These are phyloP conservation scores for Scutellaria galericulata DNA, from an alignment of 257 asterid genomes.

Conservation along the genomic window DNA sequence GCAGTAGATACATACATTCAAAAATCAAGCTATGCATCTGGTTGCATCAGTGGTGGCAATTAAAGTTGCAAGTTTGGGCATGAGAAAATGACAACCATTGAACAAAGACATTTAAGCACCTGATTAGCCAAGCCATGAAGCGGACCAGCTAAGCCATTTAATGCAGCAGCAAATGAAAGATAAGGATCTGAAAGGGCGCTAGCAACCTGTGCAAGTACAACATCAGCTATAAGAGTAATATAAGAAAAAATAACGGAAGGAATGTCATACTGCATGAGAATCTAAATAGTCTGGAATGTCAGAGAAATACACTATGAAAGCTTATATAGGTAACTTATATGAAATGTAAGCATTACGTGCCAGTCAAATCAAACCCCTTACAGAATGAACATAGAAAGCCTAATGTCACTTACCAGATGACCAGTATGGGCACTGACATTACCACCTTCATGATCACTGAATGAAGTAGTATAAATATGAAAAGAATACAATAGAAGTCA, in stretches of 20 bases:
- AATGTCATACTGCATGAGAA: conserved; percentile 9
- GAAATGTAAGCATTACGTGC: conserved; percentile 10
- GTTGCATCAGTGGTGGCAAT: not conserved
- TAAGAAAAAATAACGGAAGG: not conserved
- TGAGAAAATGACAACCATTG: conserved; percentile 1
- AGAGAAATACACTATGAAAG: conserved; percentile 7
- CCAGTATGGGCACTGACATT: conserved; percentile 99
- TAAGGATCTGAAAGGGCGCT: conserved; percentile 99
- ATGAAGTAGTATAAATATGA: conserved; percentile 30
- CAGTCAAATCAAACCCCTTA: conserved; percentile 9
- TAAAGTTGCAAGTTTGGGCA: conserved; percentile 9
- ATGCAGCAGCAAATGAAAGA: conserved; percentile 98
- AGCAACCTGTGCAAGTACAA: conserved; percentile 66
- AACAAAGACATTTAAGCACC: conserved; percentile 50
- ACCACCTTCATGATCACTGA: conserved; percentile 98
- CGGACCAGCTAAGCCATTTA: conserved; percentile 99
- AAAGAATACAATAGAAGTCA: conserved; percentile 9
- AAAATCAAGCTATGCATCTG: too few relatives aligned
- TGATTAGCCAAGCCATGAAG: conserved; percentile 99
- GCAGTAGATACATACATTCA: too few relatives aligned
- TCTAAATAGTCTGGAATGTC: conserved; percentile 10
- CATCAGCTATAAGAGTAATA: conserved; percentile 19
- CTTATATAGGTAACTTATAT: conserved; percentile 24
- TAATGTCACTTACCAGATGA: conserved; percentile 65
- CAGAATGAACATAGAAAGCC: conserved; percentile 17